Percentiles rank a stretch among this genome's conserved stretches.
Conservation (phyloP, 495 filamentous ascomycete species). For the Aspergillus cavernicola region DNA sequence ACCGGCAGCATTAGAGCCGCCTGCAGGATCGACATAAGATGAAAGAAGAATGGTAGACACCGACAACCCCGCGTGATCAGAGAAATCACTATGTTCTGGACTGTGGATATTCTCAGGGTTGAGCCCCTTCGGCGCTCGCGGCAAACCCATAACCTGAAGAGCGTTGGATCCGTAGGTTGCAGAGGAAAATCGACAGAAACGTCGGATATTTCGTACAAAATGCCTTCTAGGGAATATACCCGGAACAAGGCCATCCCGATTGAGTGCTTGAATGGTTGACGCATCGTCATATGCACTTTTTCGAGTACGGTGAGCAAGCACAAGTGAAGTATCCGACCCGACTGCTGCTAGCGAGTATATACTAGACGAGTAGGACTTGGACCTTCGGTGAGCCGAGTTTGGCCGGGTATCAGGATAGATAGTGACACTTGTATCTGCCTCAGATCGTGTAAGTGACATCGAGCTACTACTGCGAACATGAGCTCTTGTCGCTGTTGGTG, state of each 20-base stretch:
- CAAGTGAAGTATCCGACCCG: slow-evolving; percentile 61
- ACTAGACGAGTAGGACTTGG: slow-evolving; percentile 50
- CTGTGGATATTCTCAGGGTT: slow-evolving; percentile 42
- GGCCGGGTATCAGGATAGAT: slow-evolving; percentile 31
- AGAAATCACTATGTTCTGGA: slow-evolving; percentile 67
- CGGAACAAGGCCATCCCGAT: slow-evolving; percentile 53
- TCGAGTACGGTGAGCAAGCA: slow-evolving; percentile 51
- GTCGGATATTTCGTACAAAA: slow-evolving; percentile 65
- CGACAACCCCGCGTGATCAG: slow-evolving; percentile 64
- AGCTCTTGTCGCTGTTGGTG: slow-evolving; percentile 42
- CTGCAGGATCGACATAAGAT: slow-evolving; percentile 71
- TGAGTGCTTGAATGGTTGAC: slow-evolving; percentile 51
- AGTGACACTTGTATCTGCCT: slow-evolving; percentile 38
- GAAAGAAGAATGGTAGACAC: slow-evolving; percentile 67
- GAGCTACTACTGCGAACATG: slow-evolving; percentile 48
- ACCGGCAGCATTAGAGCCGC: slow-evolving; percentile 67
- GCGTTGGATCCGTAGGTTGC: slow-evolving; percentile 73
- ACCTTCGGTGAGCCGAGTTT: slow-evolving; percentile 27
- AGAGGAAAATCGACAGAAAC: slow-evolving; percentile 74
- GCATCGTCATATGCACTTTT: slow-evolving; percentile 55
- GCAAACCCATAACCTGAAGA: slow-evolving; percentile 65
- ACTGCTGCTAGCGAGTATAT: slow-evolving; percentile 67
- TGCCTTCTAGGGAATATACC: slow-evolving; percentile 65
- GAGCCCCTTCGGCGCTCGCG: slow-evolving; percentile 40
- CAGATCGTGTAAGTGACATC: slow-evolving; percentile 45